Conservation (phyloP, 345 rosid species). For the Syzygium grande region DNA sequence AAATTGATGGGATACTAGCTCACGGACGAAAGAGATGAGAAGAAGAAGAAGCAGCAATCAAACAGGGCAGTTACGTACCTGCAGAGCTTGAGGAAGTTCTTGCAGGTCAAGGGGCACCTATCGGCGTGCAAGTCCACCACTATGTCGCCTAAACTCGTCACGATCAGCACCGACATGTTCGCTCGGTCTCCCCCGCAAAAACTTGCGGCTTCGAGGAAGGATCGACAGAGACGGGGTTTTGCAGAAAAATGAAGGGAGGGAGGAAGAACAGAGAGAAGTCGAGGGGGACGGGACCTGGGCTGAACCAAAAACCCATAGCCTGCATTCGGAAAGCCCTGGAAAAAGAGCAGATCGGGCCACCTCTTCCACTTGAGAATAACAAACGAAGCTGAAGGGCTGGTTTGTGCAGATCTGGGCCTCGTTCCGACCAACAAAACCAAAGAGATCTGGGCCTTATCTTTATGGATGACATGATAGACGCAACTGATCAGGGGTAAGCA, state of each 20-base stretch:
- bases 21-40: neutral
- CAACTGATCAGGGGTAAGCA: no score
- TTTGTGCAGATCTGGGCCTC: neutral
- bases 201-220: neutral
- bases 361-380: neutral
- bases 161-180: constrained; percentile 70
- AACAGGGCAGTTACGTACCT: constrained; percentile 21
- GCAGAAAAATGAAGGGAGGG: neutral
- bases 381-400: neutral
- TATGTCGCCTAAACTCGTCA: constrained; percentile 79
- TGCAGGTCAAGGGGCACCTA: constrained; percentile 76
- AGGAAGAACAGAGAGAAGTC: neutral
- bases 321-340: neutral
- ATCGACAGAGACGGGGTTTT: neutral
- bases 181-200: neutral
- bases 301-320: neutral
- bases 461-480: no score
- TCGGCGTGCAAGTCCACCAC: constrained; percentile 59
- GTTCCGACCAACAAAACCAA: neutral
- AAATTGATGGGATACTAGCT: neutral
- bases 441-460: no score
- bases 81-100: constrained; percentile 97
- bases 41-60: neutral
- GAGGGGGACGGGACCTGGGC: neutral
- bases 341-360: neutral